phyloP scores from a whole-genome alignment of 257 asterid species.

The Perilla frutescens region DNA sequence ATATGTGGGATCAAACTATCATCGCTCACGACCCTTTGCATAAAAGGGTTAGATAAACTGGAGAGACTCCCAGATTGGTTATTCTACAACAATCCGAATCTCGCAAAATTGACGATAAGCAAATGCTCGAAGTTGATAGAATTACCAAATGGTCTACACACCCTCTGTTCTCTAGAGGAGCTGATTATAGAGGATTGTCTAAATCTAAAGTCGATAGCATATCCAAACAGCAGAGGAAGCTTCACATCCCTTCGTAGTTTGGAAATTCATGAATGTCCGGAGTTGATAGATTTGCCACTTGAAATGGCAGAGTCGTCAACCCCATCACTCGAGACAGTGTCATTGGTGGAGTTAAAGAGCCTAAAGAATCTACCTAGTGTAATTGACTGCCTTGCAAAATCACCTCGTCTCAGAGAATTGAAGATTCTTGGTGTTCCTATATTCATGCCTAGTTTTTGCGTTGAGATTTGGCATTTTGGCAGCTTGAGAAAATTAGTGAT shows the following conservation, averaged over 20 bases:
- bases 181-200: background rate
- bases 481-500: background rate
- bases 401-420: no score
- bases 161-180: background rate
- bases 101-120: background rate
- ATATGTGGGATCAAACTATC: slow-evolving; percentile 11
- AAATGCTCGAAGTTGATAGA: background rate
- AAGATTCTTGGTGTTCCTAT: no score
- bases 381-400: background rate
- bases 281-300: background rate
- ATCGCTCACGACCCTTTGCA: background rate
- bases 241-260: background rate
- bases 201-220: background rate
- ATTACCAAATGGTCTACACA: background rate
- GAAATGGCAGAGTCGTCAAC: background rate
- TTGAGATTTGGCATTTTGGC: no score
- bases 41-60: background rate
- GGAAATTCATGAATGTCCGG: background rate
- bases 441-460: no score
- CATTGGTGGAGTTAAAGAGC: background rate
- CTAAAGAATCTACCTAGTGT: background rate
- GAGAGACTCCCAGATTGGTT: background rate
- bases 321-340: background rate
- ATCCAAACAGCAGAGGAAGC: no score
- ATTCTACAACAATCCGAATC: background rate